These are phyloP conservation scores for Metschnikowia noctiluminum DNA, from an alignment of 805 yeast genomes.

Conservation along the genomic window DNA sequence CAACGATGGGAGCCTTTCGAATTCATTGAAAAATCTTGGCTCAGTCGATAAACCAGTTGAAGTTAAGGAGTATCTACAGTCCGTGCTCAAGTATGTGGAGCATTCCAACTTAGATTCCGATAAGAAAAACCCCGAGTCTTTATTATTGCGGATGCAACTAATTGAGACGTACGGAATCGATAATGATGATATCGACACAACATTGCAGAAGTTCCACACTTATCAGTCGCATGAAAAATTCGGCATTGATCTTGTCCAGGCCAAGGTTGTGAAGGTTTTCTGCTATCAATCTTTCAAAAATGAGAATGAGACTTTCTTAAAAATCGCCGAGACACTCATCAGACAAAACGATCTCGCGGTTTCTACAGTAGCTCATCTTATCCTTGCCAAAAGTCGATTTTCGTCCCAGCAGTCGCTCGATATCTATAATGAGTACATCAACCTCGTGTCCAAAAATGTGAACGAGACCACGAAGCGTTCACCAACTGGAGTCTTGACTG, in stretches of 20 bases:
- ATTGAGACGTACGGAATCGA: slow-evolving; percentile 34
- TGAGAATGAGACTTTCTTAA: slow-evolving; percentile 23
- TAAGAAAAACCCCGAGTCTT: slow-evolving; percentile 24
- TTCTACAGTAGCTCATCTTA: slow-evolving; percentile 36
- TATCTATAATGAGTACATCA: slow-evolving; percentile 46
- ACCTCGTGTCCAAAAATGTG: slow-evolving; percentile 28
- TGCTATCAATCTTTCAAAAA: slow-evolving; percentile 38
- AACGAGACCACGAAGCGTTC: slow-evolving; percentile 33
- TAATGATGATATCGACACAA: slow-evolving; percentile 25
- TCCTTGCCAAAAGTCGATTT: slow-evolving; percentile 40
- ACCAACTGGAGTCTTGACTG: slow-evolving; percentile 43
- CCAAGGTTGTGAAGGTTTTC: slow-evolving; percentile 38
- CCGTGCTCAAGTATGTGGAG: slow-evolving; percentile 22
- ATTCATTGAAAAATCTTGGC: neutral
- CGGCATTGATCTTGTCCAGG: slow-evolving; percentile 41
- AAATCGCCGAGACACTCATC: slow-evolving; percentile 37
- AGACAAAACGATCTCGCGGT: slow-evolving; percentile 28
- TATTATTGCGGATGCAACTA: slow-evolving; percentile 29
- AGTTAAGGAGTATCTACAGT: slow-evolving; percentile 2
- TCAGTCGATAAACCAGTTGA: neutral
- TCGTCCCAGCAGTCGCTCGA: slow-evolving; percentile 38
- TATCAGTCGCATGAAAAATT: slow-evolving; percentile 37
- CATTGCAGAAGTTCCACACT: slow-evolving; percentile 37
- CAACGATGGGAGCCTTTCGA: neutral
- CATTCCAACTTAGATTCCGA: slow-evolving; percentile 23